phyloP scores from a whole-genome alignment of 805 yeast species.

The Isabelozyma pseudorhagii region DNA sequence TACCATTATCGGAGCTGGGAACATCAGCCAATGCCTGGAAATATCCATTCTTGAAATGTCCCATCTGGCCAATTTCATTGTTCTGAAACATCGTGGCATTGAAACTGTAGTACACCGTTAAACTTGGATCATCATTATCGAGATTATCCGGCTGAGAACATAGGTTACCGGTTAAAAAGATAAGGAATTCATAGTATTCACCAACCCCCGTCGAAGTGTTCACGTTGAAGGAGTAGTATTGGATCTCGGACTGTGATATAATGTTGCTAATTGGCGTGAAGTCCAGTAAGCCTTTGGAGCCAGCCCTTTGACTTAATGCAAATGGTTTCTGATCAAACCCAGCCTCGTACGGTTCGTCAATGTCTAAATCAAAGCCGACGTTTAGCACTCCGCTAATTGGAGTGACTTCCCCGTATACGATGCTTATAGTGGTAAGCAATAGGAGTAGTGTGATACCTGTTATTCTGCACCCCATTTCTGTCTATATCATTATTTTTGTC shows the following conservation, averaged over 20 bases:
- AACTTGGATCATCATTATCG: slow-evolving; percentile 17
- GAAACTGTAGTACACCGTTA: slow-evolving; percentile 39
- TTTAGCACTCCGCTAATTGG: slow-evolving; percentile 1
- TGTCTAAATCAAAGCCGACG: slow-evolving; percentile 10
- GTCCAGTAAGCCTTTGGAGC: slow-evolving; percentile 29
- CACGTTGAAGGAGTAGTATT: slow-evolving; percentile 41
- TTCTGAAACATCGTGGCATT: slow-evolving; percentile 29
- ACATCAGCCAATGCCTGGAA: slow-evolving; percentile 38
- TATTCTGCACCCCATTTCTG: background rate
- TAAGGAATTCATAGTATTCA: slow-evolving; percentile 42
- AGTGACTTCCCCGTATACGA: background rate
- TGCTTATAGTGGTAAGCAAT: background rate
- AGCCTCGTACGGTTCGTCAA: slow-evolving; percentile 8
- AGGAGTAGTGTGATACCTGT: background rate
- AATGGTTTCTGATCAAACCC: background rate
- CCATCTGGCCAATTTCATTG: slow-evolving; percentile 26
- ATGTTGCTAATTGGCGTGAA: slow-evolving; percentile 33
- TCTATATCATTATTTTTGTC: background rate
- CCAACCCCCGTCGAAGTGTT: slow-evolving; percentile 45
- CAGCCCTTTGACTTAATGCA: background rate
- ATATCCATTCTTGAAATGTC: slow-evolving; percentile 30
- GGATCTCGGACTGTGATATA: slow-evolving; percentile 36
- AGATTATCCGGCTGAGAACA: slow-evolving; percentile 35
- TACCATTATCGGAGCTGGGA: slow-evolving; percentile 13
- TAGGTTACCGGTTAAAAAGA: slow-evolving; percentile 51